Evolutionary conservation across 2,329 filamentous ascomycete species (phyloP).

Genomic region (Colletotrichum australisinense): DNA sequence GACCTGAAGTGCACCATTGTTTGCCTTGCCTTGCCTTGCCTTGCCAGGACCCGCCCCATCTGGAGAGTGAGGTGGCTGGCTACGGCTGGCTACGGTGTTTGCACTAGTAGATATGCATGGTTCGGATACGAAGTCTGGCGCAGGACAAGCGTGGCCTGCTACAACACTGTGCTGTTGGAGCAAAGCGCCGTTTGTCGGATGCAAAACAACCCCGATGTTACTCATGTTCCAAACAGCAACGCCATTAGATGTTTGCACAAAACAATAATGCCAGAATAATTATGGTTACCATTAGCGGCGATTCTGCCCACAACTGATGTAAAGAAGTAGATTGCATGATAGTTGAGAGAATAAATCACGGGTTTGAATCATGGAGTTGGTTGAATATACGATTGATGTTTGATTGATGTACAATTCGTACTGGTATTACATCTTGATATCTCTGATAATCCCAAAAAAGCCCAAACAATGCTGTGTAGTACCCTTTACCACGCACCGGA

Average conservation of each 20-base stretch:
- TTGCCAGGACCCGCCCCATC: not conserved
- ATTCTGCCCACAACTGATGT: no score
- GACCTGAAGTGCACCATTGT: not conserved
- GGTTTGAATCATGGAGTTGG: no score
- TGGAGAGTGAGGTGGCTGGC: not conserved
- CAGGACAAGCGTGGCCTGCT: not conserved
- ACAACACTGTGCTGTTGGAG: not conserved
- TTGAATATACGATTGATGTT: not conserved
- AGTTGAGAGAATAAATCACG: no score
- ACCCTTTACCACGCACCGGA: conserved; percentile 3
- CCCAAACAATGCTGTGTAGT: conserved; percentile 28
- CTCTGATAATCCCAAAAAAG: conserved; percentile 13
- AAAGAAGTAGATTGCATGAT: no score
- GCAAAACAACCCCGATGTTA: not conserved
- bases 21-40: not conserved
- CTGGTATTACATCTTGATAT: conserved; percentile 34
- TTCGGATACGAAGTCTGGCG: not conserved
- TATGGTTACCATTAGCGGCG: no score
- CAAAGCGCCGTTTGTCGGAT: not conserved
- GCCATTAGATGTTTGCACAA: not conserved
- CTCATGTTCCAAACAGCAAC: not conserved
- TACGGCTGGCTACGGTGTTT: not conserved
- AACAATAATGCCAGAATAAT: no score
- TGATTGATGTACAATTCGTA: conserved; percentile 30
- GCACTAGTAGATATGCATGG: not conserved